Percentiles rank a stretch among this genome's conserved stretches.
Evolutionary conservation across 164 flowering plant species (phyloP).

Genomic region (Magnolia sinica): DNA sequence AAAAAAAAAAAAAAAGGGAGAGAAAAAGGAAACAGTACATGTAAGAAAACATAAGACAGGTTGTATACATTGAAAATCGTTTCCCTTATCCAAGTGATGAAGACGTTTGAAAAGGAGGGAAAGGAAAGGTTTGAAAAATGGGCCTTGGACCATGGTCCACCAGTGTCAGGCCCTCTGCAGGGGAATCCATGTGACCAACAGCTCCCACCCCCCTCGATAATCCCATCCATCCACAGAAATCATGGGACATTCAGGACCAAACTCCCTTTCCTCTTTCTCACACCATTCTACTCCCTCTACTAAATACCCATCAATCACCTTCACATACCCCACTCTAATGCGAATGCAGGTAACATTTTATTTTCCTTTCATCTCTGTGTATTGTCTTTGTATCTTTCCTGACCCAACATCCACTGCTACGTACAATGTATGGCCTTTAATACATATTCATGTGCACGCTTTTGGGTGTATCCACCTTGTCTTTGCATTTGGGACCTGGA

Average conservation of each 20-base stretch:
- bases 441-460: too few species aligned
- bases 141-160: conserved; percentile 34
- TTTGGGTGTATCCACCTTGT: too few species aligned
- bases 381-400: too few species aligned
- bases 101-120: conserved; percentile 20
- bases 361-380: too few species aligned
- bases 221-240: conserved; percentile 8
- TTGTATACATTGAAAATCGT: conserved; percentile 1
- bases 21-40: background rate
- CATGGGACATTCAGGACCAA: conserved; percentile 6
- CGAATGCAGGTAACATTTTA: too few species aligned
- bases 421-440: too few species aligned
- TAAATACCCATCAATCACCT: too few species aligned
- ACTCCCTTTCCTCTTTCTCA: background rate
- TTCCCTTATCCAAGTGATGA: conserved; percentile 23
- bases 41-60: background rate
- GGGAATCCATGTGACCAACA: conserved; percentile 34
- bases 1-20: background rate
- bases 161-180: conserved; percentile 20
- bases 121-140: background rate
- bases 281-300: background rate
- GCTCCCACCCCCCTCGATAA: conserved; percentile 12
- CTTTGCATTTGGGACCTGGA: too few species aligned
- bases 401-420: too few species aligned
- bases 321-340: too few species aligned